A percentile compares a stretch with the other conserved stretches of the same genome.
Evolutionary conservation across 371 early-diverging fungal species (phyloP).

Genomic region (Haplosporangium sp.): DNA sequence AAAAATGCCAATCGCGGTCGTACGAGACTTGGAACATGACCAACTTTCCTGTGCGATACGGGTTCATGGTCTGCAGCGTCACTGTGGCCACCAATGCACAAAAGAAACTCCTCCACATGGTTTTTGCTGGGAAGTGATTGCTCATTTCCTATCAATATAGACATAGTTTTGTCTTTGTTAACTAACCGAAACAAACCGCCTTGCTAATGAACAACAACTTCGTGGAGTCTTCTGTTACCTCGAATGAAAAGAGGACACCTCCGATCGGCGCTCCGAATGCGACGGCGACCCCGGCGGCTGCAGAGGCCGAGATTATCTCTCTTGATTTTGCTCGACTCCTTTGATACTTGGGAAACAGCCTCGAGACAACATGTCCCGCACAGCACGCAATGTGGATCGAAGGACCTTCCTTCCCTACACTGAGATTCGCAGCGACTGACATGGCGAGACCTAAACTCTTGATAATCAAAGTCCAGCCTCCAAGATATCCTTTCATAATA

Average conservation of each 20-base stretch:
- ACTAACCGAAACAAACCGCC: not conserved
- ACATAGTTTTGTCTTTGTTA: not conserved
- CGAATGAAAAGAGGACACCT: slow-evolving; percentile 88
- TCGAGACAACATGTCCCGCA: slow-evolving; percentile 85
- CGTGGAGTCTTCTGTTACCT: slow-evolving; percentile 38
- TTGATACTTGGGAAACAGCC: slow-evolving; percentile 84
- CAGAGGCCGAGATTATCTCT: slow-evolving; percentile 89
- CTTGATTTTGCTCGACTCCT: slow-evolving; percentile 86
- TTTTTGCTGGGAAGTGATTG: slow-evolving; percentile 91
- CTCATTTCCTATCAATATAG: slow-evolving; percentile 78
- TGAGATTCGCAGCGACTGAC: slow-evolving; percentile 86
- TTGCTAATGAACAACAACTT: not conserved
- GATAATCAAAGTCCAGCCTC: slow-evolving; percentile 84
- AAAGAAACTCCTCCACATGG: slow-evolving; percentile 92
- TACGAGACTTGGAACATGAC: slow-evolving; percentile 93
- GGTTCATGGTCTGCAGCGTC: slow-evolving; percentile 84
- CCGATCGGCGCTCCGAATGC: slow-evolving; percentile 96
- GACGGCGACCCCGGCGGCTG: slow-evolving; percentile 92
- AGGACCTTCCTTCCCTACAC: slow-evolving; percentile 95
- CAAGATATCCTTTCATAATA: slow-evolving; percentile 90
- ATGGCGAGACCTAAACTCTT: slow-evolving; percentile 89
- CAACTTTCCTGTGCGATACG: slow-evolving; percentile 90
- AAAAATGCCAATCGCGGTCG: slow-evolving; percentile 86
- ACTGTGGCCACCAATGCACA: slow-evolving; percentile 90
- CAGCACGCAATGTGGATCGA: slow-evolving; percentile 95